phyloP scores from a whole-genome alignment of 495 filamentous ascomycete genomes.

The Trichoderma erinaceum region DNA sequence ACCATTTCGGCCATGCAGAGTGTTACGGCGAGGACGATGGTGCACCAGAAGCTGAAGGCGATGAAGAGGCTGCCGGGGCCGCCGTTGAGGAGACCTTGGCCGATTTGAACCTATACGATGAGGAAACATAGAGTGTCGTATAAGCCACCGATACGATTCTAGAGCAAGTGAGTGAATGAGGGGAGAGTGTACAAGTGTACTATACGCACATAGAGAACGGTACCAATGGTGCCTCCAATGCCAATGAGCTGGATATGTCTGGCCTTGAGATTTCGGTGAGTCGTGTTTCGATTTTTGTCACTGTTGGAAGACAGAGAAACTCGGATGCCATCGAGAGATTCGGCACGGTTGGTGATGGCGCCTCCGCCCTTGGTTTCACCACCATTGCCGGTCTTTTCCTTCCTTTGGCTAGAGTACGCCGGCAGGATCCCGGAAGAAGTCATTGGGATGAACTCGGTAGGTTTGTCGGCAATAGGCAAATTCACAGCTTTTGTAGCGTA shows the following conservation, averaged over 20 bases:
- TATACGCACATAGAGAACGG: conserved; percentile 26
- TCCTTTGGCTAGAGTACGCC: not conserved
- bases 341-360: conserved; percentile 10
- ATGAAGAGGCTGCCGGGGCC: conserved; percentile 72
- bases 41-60: conserved; percentile 58
- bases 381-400: conserved; percentile 17
- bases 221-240: conserved; percentile 54
- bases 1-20: conserved; percentile 72
- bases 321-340: not conserved
- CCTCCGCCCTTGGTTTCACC: not conserved
- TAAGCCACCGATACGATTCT: not conserved
- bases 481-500: too few species aligned
- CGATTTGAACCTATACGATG: conserved; percentile 45
- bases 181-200: not conserved
- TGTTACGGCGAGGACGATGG: conserved; percentile 65
- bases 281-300: conserved; percentile 23
- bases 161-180: not conserved
- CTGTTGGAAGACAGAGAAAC: conserved; percentile 13
- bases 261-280: conserved; percentile 41
- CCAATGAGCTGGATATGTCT: conserved; percentile 50
- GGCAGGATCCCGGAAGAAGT: not conserved
- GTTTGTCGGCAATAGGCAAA: not conserved
- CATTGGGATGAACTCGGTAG: not conserved
- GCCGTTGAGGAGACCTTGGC: conserved; percentile 57
- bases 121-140: conserved; percentile 37